A percentile compares a stretch with the other conserved stretches of the same genome.
phyloP scores from a whole-genome alignment of 1,284 basidiomycete genomes.

The Vanrija sp. region DNA sequence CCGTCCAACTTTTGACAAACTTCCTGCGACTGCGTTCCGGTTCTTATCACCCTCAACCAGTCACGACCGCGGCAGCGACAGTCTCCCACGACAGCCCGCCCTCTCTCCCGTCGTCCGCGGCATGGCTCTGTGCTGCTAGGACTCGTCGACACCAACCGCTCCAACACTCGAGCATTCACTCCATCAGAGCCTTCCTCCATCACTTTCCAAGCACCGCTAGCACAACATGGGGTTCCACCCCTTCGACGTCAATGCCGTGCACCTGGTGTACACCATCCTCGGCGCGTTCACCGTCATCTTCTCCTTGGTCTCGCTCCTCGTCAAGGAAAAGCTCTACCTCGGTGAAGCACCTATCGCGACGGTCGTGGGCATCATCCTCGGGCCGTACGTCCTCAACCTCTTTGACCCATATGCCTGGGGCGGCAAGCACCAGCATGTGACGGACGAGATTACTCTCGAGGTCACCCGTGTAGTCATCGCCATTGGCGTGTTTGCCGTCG shows the following conservation, averaged over 20 bases:
- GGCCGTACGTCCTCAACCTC: constrained; percentile 78
- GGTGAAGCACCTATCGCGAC: constrained; percentile 97
- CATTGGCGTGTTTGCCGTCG: constrained; percentile 96
- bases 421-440: constrained; percentile 50
- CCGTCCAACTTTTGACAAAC: background rate
- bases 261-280: constrained; percentile 69
- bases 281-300: constrained; percentile 78
- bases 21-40: no score
- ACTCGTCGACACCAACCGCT: no score
- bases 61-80: no score
- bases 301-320: constrained; percentile 81
- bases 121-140: no score
- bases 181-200: background rate
- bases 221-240: constrained; percentile 40
- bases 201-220: background rate
- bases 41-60: no score
- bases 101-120: no score
- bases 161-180: background rate
- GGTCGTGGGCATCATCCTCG: constrained; percentile 85
- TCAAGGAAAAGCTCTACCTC: constrained; percentile 90
- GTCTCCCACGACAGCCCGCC: no score
- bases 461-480: constrained; percentile 94
- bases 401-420: constrained; percentile 86
- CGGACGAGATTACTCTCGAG: constrained; percentile 77
- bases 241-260: constrained; percentile 47